Evolutionary conservation across 257 asterid genomes (phyloP).

Genomic region (Fraxinus excelsior): DNA sequence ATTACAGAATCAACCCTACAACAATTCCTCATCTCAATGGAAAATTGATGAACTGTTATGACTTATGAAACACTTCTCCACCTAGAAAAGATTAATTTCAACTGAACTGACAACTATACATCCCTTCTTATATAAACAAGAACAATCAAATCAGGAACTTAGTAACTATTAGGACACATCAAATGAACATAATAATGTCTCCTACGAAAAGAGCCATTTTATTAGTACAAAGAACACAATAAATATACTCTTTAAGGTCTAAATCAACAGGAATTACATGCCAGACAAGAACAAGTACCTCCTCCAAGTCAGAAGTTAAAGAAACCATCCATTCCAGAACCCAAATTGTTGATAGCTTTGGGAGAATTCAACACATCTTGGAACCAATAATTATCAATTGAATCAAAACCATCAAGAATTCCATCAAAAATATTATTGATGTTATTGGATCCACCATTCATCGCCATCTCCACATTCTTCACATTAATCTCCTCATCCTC

Average conservation of each 20-base stretch:
- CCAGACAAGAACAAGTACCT: not conserved
- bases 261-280: not conserved
- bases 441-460: constrained; percentile 16
- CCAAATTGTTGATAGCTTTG: constrained; percentile 18
- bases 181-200: not conserved
- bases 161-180: not conserved
- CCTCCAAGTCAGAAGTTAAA: constrained; percentile 39
- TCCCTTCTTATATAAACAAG: not conserved
- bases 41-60: not conserved
- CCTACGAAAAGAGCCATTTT: constrained; percentile 1
- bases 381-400: constrained; percentile 43
- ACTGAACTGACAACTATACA: not conserved
- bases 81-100: not conserved
- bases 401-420: constrained; percentile 52
- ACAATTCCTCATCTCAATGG: not conserved
- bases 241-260: not conserved
- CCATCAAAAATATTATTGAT: constrained; percentile 36
- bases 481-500: constrained; percentile 22
- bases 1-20: not conserved
- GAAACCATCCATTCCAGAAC: constrained; percentile 46
- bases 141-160: constrained; percentile 2
- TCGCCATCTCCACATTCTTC: constrained; percentile 25
- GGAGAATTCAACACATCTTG: constrained; percentile 51
- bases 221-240: constrained; percentile 21
- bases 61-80: not conserved